phyloP scores from a whole-genome alignment of 1,284 basidiomycete species.

The Butyriboletus appendiculatus region DNA sequence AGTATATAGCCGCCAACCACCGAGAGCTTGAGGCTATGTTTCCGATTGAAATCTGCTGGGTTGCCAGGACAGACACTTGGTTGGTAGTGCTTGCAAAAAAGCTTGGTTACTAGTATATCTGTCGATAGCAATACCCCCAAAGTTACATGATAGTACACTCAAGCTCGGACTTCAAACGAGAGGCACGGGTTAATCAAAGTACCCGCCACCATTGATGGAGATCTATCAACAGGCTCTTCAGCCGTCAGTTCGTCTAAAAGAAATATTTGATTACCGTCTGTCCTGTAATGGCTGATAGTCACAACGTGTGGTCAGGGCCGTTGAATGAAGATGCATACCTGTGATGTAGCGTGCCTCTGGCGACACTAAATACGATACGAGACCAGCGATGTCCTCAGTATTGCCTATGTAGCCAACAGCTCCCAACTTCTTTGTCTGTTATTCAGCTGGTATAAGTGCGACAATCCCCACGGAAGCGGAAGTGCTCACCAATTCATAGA shows the following conservation, averaged over 20 bases:
- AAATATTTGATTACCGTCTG: neutral
- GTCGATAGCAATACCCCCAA: neutral
- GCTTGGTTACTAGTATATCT: neutral
- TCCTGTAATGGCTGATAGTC: neutral
- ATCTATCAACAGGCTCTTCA: neutral
- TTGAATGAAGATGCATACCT: neutral
- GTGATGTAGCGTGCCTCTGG: neutral
- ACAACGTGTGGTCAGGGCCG: neutral
- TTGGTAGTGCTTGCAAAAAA: too few relatives aligned
- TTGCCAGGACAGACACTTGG: too few relatives aligned
- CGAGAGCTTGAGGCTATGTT: neutral
- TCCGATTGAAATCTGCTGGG: too few relatives aligned
- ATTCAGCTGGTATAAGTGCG: neutral
- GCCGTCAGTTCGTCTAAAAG: neutral
- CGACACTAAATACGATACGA: neutral
- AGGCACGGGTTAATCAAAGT: neutral
- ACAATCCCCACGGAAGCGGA: neutral
- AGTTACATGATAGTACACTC: neutral
- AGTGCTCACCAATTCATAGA: neutral
- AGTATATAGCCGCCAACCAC: neutral
- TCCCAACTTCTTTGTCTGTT: neutral
- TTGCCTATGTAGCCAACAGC: neutral
- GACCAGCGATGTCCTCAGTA: neutral
- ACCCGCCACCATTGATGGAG: neutral
- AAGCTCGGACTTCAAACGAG: neutral